These are phyloP conservation scores for Dalbergia oliveri DNA, from an alignment of 306 rosid species.

Conservation along the genomic window DNA sequence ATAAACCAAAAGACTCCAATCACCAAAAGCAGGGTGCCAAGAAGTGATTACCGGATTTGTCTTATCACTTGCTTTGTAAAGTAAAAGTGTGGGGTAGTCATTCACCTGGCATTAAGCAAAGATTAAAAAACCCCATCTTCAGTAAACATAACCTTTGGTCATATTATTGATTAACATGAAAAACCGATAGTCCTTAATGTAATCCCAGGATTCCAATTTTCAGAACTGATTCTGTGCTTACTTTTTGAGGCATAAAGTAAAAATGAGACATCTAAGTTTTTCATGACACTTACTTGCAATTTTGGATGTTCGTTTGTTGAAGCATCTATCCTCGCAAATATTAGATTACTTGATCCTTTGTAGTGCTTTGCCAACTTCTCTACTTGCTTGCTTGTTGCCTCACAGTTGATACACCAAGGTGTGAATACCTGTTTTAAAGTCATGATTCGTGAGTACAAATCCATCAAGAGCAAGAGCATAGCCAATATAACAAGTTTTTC, in stretches of 20 bases:
- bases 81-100: slow-evolving; percentile 83
- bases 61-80: slow-evolving; percentile 71
- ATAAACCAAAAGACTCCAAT: background rate
- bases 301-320: slow-evolving; percentile 89
- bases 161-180: background rate
- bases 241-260: slow-evolving; percentile 18
- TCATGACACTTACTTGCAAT: slow-evolving; percentile 64
- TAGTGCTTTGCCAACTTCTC: slow-evolving; percentile 93
- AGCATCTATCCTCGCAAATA: slow-evolving; percentile 81
- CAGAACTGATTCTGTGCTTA: slow-evolving; percentile 4
- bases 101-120: slow-evolving; percentile 62
- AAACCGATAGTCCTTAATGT: slow-evolving; percentile 12
- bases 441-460: slow-evolving; percentile 25
- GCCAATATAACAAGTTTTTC: background rate
- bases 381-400: slow-evolving; percentile 79
- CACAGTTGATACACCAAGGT: slow-evolving; percentile 94
- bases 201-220: slow-evolving; percentile 31
- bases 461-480: slow-evolving; percentile 31
- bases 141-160: slow-evolving; percentile 35
- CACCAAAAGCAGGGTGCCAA: background rate
- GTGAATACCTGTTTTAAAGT: slow-evolving; percentile 74
- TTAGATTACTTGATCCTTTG: slow-evolving; percentile 69
- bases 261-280: background rate
- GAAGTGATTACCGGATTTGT: slow-evolving; percentile 73
- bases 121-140: slow-evolving; percentile 23